phyloP scores from a whole-genome alignment of 2,329 filamentous ascomycete species.

The Colletotrichum chrysophilum region DNA sequence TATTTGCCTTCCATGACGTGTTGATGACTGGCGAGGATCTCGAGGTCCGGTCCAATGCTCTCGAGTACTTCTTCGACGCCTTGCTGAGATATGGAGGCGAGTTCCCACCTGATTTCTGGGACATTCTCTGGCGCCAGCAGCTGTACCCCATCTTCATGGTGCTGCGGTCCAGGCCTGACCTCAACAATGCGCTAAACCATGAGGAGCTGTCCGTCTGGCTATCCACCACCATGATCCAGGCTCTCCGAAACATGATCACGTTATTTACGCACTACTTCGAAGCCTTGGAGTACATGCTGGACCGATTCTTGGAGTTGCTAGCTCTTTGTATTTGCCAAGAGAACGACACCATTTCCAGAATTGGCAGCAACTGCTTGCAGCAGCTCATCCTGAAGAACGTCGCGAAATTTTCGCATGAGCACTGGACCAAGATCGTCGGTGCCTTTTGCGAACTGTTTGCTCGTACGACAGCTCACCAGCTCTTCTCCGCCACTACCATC shows the following conservation, averaged over 20 bases:
- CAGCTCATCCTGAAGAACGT: conserved; percentile 97
- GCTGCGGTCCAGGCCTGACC: conserved; percentile 92
- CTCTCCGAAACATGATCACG: conserved; percentile 96
- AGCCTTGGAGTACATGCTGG: conserved; percentile 94
- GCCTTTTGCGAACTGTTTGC: conserved; percentile 97
- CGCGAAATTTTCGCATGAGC: conserved; percentile 81
- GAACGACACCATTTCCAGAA: conserved; percentile 96
- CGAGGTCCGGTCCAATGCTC: conserved; percentile 87
- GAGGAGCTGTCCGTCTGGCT: conserved; percentile 98
- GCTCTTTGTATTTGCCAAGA: conserved; percentile 98
- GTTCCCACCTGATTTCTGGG: conserved; percentile 96
- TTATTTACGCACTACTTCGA: conserved; percentile 99
- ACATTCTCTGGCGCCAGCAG: conserved; percentile 95
- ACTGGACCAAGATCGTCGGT: conserved; percentile 94
- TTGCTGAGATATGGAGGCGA: conserved; percentile 88
- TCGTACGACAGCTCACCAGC: conserved; percentile 89
- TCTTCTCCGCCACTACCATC: conserved; percentile 83
- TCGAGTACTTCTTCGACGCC: conserved; percentile 97
- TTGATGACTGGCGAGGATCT: conserved; percentile 99
- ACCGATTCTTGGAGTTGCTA: conserved; percentile 93
- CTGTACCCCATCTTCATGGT: conserved; percentile 99
- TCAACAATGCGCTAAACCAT: conserved; percentile 93
- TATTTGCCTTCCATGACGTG: conserved; percentile 98
- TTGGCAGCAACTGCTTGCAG: conserved; percentile 97
- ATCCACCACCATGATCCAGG: conserved; percentile 99